phyloP scores from a whole-genome alignment of 768 basidiomycete genomes.

The Gelatoporia subvermispora region DNA sequence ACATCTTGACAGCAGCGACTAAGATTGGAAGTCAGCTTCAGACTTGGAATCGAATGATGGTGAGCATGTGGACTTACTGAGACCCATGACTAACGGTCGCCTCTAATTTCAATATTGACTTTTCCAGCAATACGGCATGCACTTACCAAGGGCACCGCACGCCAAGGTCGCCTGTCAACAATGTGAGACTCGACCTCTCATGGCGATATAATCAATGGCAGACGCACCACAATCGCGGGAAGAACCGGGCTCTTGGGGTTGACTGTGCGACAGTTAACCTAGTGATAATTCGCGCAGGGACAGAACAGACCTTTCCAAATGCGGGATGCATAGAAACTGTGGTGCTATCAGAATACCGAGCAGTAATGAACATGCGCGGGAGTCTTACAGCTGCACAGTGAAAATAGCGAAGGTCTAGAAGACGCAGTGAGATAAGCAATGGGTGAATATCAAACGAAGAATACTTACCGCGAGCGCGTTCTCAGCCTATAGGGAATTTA shows the following conservation, averaged over 20 bases:
- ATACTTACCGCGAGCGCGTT: slow-evolving; percentile 13
- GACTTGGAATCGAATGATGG: no score
- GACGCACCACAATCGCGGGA: slow-evolving; percentile 6
- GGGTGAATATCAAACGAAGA: background rate
- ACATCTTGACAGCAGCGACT: no score
- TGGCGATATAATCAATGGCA: no score
- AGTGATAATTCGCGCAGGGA: no score
- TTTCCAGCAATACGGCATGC: no score
- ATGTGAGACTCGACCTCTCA: no score
- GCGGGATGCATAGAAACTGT: slow-evolving; percentile 17
- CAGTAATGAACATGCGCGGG: background rate
- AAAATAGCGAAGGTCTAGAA: slow-evolving; percentile 12
- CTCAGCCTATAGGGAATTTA: slow-evolving; percentile 1
- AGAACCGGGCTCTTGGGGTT: background rate
- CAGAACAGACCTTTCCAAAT: slow-evolving; percentile 7
- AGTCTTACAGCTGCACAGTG: slow-evolving; percentile 15
- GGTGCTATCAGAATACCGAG: background rate
- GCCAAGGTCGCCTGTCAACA: background rate
- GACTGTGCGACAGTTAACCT: background rate
- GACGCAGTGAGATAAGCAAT: background rate
- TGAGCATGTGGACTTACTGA: no score
- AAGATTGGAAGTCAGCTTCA: no score
- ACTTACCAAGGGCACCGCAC: slow-evolving; percentile 2
- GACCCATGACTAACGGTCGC: no score
- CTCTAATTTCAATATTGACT: no score